These are phyloP conservation scores for Dendrobium chrysotoxum DNA, from an alignment of 106 monocot species.

Conservation along the genomic window DNA sequence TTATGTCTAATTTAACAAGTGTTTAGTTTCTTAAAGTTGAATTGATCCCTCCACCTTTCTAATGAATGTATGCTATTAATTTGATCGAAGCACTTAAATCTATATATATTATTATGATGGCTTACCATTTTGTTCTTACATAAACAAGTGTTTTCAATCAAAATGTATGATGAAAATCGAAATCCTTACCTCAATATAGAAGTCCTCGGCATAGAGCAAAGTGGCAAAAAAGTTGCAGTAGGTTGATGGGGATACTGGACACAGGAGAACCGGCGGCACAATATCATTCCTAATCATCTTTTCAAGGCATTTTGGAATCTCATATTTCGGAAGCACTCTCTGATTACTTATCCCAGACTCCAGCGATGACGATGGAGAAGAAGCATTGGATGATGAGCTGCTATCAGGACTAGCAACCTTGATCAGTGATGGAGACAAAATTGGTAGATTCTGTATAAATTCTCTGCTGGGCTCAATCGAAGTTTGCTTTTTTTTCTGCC, in stretches of 20 bases:
- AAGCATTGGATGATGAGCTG: background rate
- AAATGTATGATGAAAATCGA: background rate
- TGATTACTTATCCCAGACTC: background rate
- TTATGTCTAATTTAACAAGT: no score
- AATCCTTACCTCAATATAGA: constrained; percentile 22
- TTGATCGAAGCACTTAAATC: no score
- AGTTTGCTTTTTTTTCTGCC: background rate
- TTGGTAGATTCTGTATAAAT: no score
- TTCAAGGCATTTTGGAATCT: constrained; percentile 22
- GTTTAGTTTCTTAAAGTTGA: no score
- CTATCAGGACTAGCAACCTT: background rate
- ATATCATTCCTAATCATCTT: constrained; percentile 16
- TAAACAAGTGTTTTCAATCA: no score
- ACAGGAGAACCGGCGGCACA: constrained; percentile 15
- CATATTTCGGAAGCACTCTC: constrained; percentile 10
- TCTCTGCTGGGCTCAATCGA: background rate
- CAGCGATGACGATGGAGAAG: background rate
- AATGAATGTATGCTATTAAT: no score
- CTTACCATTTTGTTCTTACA: no score
- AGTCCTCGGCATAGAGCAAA: constrained; percentile 33
- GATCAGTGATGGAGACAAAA: no score
- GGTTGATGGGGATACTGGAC: constrained; percentile 10
- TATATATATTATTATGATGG: no score
- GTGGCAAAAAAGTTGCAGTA: constrained; percentile 25
- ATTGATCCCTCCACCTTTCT: no score